Base-by-base conservation (phyloP, 2,329 filamentous ascomycete genomes). In the Ophiostoma ulmi region DNA sequence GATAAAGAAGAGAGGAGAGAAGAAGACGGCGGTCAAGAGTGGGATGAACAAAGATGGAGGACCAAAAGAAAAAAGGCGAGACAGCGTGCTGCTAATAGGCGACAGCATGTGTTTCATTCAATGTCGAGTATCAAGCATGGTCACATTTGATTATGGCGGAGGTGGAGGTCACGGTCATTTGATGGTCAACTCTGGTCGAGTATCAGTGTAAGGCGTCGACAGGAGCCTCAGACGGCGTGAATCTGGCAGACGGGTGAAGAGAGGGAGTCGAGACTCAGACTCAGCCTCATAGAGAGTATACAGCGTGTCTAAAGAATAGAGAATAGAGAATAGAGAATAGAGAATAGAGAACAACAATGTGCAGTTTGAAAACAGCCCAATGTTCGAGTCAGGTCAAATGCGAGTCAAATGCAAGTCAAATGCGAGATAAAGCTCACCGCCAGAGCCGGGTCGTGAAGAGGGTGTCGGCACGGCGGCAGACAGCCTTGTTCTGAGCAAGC, bases 361-460 rank as follows among this genome's bases (percentile, higher is more conserved):
- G 52, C 52, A 58, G 52, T 58, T 58, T 13, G 52, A 26, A 26
- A 31, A n/a, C 44, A n/a, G n/a, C 44, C n/a, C 44, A 6, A 14
- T 39, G 38, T n/a, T 48, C 44, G 17, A 48, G 17, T 8, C n/a
- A 58, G 52, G 52, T 58, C 52, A 5, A 10, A 58, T 58, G 52
- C 11, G 17, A 13, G n/a, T n/a, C n/a, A n/a, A n/a, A n/a, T n/a
- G n/a, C n/a, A 58, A 22, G 52, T 58, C 52, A 5, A 10, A 58
- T 58, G 52, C 11, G 17, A 13, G n/a, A 58, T 58, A 31, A 58
- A 58, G n/a, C 22, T 26, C 52, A 58, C 52, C 52, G 52, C 52
- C 52, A 58, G 52, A 58, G 52, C 52, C n/a, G 52, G 52, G n/a
- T 58, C 52, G 52, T 7, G 44, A 7, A 58, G 52, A 58, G 52